These are phyloP conservation scores for Rhizoctonia solani DNA, from an alignment of 1,284 basidiomycete species.

Conservation along the genomic window DNA sequence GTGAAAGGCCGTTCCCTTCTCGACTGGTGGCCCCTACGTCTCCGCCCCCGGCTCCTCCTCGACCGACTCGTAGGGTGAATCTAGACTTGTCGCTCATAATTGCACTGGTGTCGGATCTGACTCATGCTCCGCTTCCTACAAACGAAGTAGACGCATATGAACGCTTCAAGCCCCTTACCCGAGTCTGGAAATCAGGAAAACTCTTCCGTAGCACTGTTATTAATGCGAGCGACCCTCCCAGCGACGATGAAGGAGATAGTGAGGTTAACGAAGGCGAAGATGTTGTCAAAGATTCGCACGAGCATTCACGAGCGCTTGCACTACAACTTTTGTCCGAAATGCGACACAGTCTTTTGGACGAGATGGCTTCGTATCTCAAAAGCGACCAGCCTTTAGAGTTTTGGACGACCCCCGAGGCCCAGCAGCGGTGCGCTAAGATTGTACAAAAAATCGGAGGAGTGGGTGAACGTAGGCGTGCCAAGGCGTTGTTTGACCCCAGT, in stretches of 20 bases:
- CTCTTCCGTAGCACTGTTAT: conserved; percentile 18
- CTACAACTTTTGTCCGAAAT: conserved; percentile 75
- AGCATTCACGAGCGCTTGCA: conserved; percentile 65
- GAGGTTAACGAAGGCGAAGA: conserved; percentile 61
- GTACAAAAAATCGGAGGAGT: conserved; percentile 72
- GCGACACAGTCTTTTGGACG: conserved; percentile 63
- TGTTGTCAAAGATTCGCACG: conserved; percentile 61
- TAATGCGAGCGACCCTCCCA: background rate
- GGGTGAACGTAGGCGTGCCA: conserved; percentile 61
- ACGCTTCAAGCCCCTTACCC: conserved; percentile 59
- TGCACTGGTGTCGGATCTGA: conserved; percentile 79
- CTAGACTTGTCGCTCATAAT: conserved; percentile 81
- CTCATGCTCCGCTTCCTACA: conserved; percentile 68
- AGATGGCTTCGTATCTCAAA: conserved; percentile 54
- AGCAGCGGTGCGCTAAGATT: conserved; percentile 67
- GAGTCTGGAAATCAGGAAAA: conserved; percentile 34
- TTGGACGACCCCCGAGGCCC: conserved; percentile 78
- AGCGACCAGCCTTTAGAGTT: conserved; percentile 54
- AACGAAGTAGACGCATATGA: conserved; percentile 60
- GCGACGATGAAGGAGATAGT: conserved; percentile 57
- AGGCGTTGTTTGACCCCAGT: conserved; percentile 55
- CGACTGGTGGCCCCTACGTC: background rate
- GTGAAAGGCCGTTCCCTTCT: conserved; percentile 50
- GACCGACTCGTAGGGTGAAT: conserved; percentile 65
- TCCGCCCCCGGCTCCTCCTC: background rate